Base-by-base conservation (phyloP, 441 rosid species). In the Adansonia madagascariensis region DNA sequence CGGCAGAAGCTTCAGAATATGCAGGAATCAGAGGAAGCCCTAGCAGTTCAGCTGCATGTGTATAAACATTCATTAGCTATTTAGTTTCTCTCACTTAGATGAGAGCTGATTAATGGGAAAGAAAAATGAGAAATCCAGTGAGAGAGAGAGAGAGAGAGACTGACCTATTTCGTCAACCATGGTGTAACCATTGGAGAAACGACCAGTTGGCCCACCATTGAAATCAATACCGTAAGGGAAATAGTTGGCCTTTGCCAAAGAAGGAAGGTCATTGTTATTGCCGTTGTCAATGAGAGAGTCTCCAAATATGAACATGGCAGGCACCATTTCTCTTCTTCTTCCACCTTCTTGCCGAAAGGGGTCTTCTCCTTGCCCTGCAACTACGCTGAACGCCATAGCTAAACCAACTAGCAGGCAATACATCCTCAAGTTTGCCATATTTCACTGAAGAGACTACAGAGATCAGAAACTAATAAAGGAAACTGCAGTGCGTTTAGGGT, bases 201-300 rank as follows among this genome's bases (percentile, higher is more conserved):
- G 97, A 68, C 99, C 99, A 20, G 98, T 91, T 1, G 98, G 97
- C 20, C 99, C 98, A 1, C 93, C 94, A 71, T 83, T 89, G 88
- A 95, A 95, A 77, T 95, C 99, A 50, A 93, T 95, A 20, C 99
- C 98, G 67, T 93, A 95, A 73, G 97, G 99, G 49, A 83, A 89
- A 78, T 93, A 95, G 78, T 93, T 92, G 49, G 99, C 99, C 84
- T 91, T 95, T 53, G 98, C 98, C 24, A 95, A 75, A 7, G 98
- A 91, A 78, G 97, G 79, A 41, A 93, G 91, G 82, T 91, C 83
- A 47, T 93, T 93, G 76, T 93, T 93, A 59, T 95, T 95, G 44
- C 99, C 99, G 80, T 89, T 93, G 86, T 93, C 97, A 49, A 95
- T 90, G 20, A 93, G 95, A 24, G 97, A 95, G 81, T 93, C 98